Evolutionary conservation across 495 filamentous ascomycete species (phyloP), one percentile per base, ranked within the genome.

Genomic region (Neurospora sp.): DNA sequence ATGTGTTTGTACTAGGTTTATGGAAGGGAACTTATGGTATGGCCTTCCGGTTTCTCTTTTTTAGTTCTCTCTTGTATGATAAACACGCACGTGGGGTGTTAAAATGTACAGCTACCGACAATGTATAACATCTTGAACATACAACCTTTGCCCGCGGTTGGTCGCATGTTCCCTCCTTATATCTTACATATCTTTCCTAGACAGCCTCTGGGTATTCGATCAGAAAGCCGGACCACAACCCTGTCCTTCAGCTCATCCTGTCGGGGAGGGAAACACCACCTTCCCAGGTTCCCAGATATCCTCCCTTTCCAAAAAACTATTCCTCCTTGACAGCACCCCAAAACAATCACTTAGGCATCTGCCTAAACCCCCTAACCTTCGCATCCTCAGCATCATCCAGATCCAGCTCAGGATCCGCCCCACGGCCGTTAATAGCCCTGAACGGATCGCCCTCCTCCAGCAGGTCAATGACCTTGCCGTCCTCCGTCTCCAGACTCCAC

Each of bases 401-500:
- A 31, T 38, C 38, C 37, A 43, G 19, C 19, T 43, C 43, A 21
- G 59, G n/a, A 40, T n/a, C 43, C 19, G 15, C 74, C 19, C n/a
- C 43, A 4, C 72, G 76, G 10, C 74, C 78, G 11, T 77, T 74
- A 15, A 85, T 80, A 4, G 82, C 84, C 75, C 80, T 82, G 74
- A 92, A 92, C 21, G 90, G 89, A 80, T 92, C 90, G 28, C 82
- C 85, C 5, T 82, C 87, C 71, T 92, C 90, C 42, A 94, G 82
- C 78, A 94, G 76, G 73, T 93, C 89, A 74, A 94, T 84, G 72
- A 86, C 86, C 28, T 76, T 82, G 70, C 90, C 92, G 77, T 93
- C 90, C 71, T 88, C 84, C 21, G 82, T 90, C 84, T 90, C 86
- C 72, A 94, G 80, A 77, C 88, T 93, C 92, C 92, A 95, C 85